Evolutionary conservation across 108 stramenopile species (phyloP), one percentile per base, ranked within the genome.

Genomic region (Pseudonitzschia multiseries): DNA sequence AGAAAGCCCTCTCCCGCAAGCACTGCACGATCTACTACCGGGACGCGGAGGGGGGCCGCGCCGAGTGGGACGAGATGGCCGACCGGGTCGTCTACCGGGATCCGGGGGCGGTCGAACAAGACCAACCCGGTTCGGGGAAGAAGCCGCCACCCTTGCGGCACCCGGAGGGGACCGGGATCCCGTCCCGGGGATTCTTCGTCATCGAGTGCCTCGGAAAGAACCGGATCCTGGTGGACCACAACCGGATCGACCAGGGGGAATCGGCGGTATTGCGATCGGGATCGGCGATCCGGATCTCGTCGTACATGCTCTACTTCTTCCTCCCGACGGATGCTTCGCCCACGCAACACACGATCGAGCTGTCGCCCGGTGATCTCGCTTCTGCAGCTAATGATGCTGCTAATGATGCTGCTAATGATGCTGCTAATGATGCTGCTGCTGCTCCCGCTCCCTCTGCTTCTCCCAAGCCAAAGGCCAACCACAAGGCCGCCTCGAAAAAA

Each of bases 161-260:
- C 32, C 27, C 18, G 0, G 0, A 41, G 18, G 36, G 15, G n/a
- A n/a, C n/a, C 0, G 46, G 51, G 27, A 43, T 82, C 14, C 87
- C 87, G 2, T 1, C 66, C 20, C 42, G 15, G 5, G 87, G 88
- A n/a, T 90, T 87, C 68, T 93, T 82, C 61, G 85, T 81, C 15
- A 59, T 93, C 26, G 87, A 90, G 60, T 82, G 86, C 68, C 68
- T 87, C 31, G 84, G 87, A 4, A 81, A 86, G 57, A 87, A 87
- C 78, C 81, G 81, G 13, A 83, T 85, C 31, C 40, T 73, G 26
- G 87, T 88, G 26, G 69, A 83, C 41, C 65, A 82, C 26, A n/a
- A 71, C 27, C 43, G 69, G 64, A 68, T 88, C 20, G 77, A 81
- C 56, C 83, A 84, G 42, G 81, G 81, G 14, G 72, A 83, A 48